These are phyloP conservation scores for Sclerotiophoma versabilis DNA, from an alignment of 2,329 filamentous ascomycete species.

Conservation along the genomic window DNA sequence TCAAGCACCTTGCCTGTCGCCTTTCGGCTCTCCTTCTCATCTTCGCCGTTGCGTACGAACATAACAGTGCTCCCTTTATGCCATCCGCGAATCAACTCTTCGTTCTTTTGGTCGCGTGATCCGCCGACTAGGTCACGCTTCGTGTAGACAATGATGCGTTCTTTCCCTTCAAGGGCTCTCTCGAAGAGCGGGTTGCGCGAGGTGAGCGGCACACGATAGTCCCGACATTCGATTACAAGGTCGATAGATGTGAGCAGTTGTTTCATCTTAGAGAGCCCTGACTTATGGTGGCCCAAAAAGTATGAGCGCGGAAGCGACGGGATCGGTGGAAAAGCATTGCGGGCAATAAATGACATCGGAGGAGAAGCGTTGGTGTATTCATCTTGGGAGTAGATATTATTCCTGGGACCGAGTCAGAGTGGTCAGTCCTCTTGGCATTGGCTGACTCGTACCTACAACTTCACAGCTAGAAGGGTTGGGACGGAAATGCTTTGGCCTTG, in stretches of 20 bases:
- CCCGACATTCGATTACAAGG: slow-evolving; percentile 91
- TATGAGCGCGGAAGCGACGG: slow-evolving; percentile 84
- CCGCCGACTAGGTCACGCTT: slow-evolving; percentile 69
- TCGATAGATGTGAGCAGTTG: slow-evolving; percentile 79
- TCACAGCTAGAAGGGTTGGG: not conserved
- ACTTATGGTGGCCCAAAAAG: slow-evolving; percentile 90
- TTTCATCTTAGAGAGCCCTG: slow-evolving; percentile 83
- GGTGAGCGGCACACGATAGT: slow-evolving; percentile 87
- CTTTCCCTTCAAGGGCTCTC: slow-evolving; percentile 72
- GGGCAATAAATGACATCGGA: slow-evolving; percentile 68
- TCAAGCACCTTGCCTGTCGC: slow-evolving; percentile 53
- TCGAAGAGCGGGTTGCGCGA: slow-evolving; percentile 92
- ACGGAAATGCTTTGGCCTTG: slow-evolving; percentile 11
- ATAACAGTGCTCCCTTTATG: slow-evolving; percentile 60
- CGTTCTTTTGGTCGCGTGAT: slow-evolving; percentile 46
- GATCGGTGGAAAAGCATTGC: slow-evolving; percentile 74
- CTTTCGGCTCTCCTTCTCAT: slow-evolving; percentile 28
- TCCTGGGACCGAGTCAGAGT: slow-evolving; percentile 7
- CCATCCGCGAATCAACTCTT: slow-evolving; percentile 62
- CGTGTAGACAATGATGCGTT: slow-evolving; percentile 87
- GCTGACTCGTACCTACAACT: slow-evolving; percentile 10
- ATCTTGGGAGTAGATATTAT: not conserved
- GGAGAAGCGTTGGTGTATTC: slow-evolving; percentile 5
- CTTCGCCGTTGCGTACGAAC: slow-evolving; percentile 56
- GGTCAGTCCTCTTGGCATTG: not conserved